A percentile compares a stretch with the other conserved stretches of the same genome.
These are phyloP conservation scores for Debaryomyces tyrocola DNA, from an alignment of 805 yeast species.

Conservation along the genomic window DNA sequence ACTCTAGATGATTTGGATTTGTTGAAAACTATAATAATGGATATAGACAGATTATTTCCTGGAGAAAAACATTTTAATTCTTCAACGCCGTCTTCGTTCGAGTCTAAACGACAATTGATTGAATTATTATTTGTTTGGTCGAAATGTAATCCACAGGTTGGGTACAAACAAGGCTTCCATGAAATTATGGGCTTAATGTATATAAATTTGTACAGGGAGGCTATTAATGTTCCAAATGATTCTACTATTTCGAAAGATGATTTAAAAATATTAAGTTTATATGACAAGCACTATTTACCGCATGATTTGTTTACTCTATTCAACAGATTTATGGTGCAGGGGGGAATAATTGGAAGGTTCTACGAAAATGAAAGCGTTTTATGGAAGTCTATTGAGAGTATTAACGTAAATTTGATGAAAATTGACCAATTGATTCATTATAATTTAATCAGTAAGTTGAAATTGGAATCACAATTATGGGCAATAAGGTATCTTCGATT, in stretches of 20 bases:
- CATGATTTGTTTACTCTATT: constrained; percentile 48
- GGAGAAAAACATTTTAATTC: constrained; percentile 35
- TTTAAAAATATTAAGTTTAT: constrained; percentile 35
- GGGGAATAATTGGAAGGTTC: constrained; percentile 37
- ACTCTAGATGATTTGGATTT: constrained; percentile 37
- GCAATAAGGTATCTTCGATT: constrained; percentile 52
- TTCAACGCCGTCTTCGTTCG: constrained; percentile 12
- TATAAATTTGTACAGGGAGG: constrained; percentile 38
- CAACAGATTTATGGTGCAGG: constrained; percentile 40
- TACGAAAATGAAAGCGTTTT: constrained; percentile 43
- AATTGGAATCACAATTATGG: constrained; percentile 55
- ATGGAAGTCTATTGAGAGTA: constrained; percentile 46
- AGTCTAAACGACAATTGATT: constrained; percentile 31
- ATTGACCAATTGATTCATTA: constrained; percentile 50
- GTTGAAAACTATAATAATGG: constrained; percentile 45
- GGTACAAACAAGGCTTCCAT: constrained; percentile 58
- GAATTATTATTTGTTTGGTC: constrained; percentile 50
- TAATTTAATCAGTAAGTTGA: constrained; percentile 41
- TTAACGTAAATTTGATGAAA: constrained; percentile 49
- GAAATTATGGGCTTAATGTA: constrained; percentile 52
- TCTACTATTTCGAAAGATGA: constrained; percentile 29
- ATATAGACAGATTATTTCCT: constrained; percentile 55
- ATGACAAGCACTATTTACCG: constrained; percentile 34
- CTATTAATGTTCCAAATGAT: constrained; percentile 25
- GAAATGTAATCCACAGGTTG: constrained; percentile 45